Conservation (phyloP, 352 stramenopile species). For the Globisporangium cylindrosporum region DNA sequence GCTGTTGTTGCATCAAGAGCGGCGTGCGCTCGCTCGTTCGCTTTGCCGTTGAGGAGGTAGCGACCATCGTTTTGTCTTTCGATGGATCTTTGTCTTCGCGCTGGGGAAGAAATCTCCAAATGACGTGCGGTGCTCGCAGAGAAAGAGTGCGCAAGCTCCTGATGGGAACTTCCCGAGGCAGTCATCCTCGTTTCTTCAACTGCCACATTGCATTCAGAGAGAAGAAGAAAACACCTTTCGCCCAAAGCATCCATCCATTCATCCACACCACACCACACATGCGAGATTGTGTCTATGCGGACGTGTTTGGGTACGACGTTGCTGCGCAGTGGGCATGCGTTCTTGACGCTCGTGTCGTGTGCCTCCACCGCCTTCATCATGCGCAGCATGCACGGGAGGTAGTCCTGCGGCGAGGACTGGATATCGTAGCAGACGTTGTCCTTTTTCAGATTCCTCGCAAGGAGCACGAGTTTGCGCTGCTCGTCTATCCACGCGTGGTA, state of each 20-base stretch:
- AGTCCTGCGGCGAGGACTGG: no score
- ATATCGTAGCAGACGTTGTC: no score
- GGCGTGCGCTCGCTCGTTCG: constrained; percentile 11
- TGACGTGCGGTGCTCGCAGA: neutral
- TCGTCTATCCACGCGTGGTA: no score
- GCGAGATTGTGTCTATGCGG: no score
- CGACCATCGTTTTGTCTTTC: neutral
- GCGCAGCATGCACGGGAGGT: no score
- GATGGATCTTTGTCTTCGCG: neutral
- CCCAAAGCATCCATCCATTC: neutral
- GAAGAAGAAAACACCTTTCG: neutral
- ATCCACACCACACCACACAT: neutral
- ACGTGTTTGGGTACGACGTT: no score
- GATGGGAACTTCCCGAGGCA: neutral
- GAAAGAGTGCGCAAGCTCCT: neutral
- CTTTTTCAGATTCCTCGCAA: no score
- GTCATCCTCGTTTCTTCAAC: neutral
- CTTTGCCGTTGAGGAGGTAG: neutral
- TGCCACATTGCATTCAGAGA: neutral
- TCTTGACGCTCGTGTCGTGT: no score
- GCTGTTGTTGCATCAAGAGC: constrained; percentile 2
- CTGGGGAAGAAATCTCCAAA: neutral
- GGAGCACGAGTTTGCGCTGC: no score
- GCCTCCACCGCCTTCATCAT: no score
- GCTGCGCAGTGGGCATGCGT: no score